A percentile compares a stretch with the other conserved stretches of the same genome.
phyloP scores from a whole-genome alignment of 495 filamentous ascomycete genomes.

The Delitschia confertaspora region DNA sequence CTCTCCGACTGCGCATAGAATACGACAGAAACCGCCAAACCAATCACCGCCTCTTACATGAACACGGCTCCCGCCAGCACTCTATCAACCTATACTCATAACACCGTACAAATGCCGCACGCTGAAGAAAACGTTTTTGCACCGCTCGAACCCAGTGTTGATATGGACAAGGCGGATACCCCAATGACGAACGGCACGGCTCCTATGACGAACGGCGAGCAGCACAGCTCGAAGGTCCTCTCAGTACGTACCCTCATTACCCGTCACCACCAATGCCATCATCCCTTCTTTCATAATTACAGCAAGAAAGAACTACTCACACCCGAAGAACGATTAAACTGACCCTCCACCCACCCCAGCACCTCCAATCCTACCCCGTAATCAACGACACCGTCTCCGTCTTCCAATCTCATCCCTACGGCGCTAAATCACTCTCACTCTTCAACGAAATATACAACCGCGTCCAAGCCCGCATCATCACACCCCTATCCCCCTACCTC shows the following conservation, averaged over 20 bases:
- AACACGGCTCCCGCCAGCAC: not conserved
- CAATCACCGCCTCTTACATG: not conserved
- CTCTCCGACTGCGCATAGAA: too few species aligned
- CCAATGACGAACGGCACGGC: constrained; percentile 17
- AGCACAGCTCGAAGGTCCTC: constrained; percentile 56
- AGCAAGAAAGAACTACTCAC: too few species aligned
- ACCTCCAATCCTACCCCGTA: constrained; percentile 76
- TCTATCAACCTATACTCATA: not conserved
- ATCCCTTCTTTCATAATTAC: not conserved
- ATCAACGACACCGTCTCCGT: constrained; percentile 67
- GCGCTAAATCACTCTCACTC: constrained; percentile 67
- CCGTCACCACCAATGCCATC: constrained; percentile 5
- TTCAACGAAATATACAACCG: constrained; percentile 57
- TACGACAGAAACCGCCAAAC: too few species aligned
- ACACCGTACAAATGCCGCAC: constrained; percentile 34
- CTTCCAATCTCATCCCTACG: constrained; percentile 72
- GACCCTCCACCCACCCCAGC: constrained; percentile 43
- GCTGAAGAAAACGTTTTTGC: constrained; percentile 34
- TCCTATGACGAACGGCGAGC: constrained; percentile 55
- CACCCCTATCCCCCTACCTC: constrained; percentile 73
- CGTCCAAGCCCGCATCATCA: constrained; percentile 55
- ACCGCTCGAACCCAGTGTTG: too few species aligned
- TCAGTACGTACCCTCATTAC: constrained; percentile 44
- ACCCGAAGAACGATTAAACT: too few species aligned
- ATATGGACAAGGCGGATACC: too few species aligned